A percentile compares a stretch with the other conserved stretches of the same genome.
phyloP scores from a whole-genome alignment of 495 filamentous ascomycete genomes.

The Penicillium dipodomyicola region DNA sequence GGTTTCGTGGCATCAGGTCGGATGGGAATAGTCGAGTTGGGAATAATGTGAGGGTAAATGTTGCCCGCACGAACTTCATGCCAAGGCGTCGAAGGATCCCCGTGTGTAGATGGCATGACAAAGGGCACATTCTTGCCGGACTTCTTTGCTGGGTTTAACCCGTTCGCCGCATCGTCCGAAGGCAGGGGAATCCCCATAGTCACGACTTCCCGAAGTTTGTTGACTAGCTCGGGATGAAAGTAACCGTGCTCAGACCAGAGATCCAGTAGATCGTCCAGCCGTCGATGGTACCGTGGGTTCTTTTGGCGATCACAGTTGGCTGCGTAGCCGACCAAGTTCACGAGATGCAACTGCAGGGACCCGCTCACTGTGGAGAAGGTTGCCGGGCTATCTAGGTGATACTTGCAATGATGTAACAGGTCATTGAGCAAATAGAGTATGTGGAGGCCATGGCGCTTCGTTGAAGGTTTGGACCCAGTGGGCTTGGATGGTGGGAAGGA shows the following conservation, averaged over 20 bases:
- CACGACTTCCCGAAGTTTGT: constrained; percentile 59
- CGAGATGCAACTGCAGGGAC: constrained; percentile 59
- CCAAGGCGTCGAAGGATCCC: constrained; percentile 70
- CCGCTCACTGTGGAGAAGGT: constrained; percentile 54
- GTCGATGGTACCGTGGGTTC: constrained; percentile 63
- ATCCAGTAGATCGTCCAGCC: constrained; percentile 62
- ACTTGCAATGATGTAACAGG: constrained; percentile 73
- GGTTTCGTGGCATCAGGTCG: constrained; percentile 70
- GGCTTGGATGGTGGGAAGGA: constrained; percentile 46
- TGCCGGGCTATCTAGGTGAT: constrained; percentile 46
- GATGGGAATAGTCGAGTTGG: constrained; percentile 71
- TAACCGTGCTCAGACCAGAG: constrained; percentile 74
- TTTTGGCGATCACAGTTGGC: constrained; percentile 57
- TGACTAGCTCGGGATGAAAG: constrained; percentile 56
- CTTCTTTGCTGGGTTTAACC: constrained; percentile 23
- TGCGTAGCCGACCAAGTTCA: constrained; percentile 59
- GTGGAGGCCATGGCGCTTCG: constrained; percentile 69
- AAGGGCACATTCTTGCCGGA: constrained; percentile 58
- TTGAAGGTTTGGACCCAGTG: constrained; percentile 45
- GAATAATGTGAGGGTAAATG: constrained; percentile 72
- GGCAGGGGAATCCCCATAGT: constrained; percentile 28
- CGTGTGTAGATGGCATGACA: constrained; percentile 72
- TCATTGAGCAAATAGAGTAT: constrained; percentile 83
- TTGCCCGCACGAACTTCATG: constrained; percentile 87
- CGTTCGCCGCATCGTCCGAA: constrained; percentile 27